phyloP scores from a whole-genome alignment of 331 rosid genomes.

The Ulmus americana region DNA sequence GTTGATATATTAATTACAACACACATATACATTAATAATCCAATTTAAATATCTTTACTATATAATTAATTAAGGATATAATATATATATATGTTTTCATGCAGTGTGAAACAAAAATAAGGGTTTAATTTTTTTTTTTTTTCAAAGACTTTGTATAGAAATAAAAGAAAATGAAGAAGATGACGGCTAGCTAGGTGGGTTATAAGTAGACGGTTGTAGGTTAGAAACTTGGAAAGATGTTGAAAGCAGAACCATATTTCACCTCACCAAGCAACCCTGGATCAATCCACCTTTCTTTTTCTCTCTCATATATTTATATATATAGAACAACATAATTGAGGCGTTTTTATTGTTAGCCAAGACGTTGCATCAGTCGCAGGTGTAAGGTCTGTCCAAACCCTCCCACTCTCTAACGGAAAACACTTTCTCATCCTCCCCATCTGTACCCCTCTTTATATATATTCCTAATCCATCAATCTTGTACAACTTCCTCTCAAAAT shows the following conservation, averaged over 20 bases:
- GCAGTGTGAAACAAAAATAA: no score
- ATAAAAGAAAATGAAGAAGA: slow-evolving; percentile 2
- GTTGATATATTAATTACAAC: no score
- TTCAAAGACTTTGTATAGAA: neutral
- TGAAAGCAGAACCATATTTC: slow-evolving; percentile 93
- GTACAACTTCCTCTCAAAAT: neutral
- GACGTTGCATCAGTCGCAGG: slow-evolving; percentile 88
- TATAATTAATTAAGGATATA: no score
- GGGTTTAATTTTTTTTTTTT: no score
- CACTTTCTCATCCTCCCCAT: slow-evolving; percentile 40
- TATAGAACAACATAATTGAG: slow-evolving; percentile 4
- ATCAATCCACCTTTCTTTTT: slow-evolving; percentile 4
- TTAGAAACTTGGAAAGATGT: slow-evolving; percentile 86
- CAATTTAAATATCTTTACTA: no score
- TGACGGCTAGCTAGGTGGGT: slow-evolving; percentile 36
- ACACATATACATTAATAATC: no score
- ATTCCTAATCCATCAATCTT: neutral
- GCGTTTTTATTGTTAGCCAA: slow-evolving; percentile 65
- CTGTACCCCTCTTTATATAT: neutral
- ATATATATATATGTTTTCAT: no score
- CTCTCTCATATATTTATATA: slow-evolving; percentile 12
- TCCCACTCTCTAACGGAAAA: slow-evolving; percentile 84
- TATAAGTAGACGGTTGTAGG: slow-evolving; percentile 97
- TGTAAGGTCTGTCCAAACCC: slow-evolving; percentile 68
- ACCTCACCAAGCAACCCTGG: slow-evolving; percentile 71